Evolutionary conservation across 2,329 filamentous ascomycete genomes (phyloP), one percentile per base, ranked within the genome.

Genomic region (Raffaelea arxii): DNA sequence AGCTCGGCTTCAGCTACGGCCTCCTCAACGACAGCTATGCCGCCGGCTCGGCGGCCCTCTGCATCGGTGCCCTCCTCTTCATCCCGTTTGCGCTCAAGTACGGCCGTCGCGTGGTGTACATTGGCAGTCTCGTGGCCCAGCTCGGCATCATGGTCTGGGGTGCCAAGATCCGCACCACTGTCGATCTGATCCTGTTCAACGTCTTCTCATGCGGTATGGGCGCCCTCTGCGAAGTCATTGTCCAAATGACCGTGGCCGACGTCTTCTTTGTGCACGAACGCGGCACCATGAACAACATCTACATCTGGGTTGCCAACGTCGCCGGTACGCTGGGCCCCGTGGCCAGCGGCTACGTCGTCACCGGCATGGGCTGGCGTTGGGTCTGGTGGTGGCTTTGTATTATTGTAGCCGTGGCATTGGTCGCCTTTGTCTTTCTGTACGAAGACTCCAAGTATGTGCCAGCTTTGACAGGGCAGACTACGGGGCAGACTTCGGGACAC

Each of bases 251-350:
- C 16, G 35, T 47, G n/a, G 27, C 71, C 7, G 75, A 78, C 51
- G 58, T 77, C 35, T 78, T 77, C 59, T 78, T 76, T 56, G 59
- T 78, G 10, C 74, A 78, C 49, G 71, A 79, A 54, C 63, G 75
- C 46, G 73, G 71, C 3, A 59, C 63, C 44, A 77, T 77, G 72
- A 66, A 60, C 23, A 25, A 69, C 51, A 54, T 66, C 16, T 70
- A 71, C 53, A 67, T 66, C 9, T 62, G 62, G n/a, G 65, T 65
- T 24, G 63, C 60, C 52, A 70, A 66, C 50, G 71, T 66, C 51
- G 46, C 27, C n/a, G n/a, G 25, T 35, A 16, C 18, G 6, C 51
- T 72, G 5, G 68, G 68, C 1, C 72, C 71, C 3, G 53, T 76
- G 6, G 58, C 73, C 30, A 67, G 68, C 6, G 72, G 72, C 1